phyloP scores from a whole-genome alignment of 371 early-diverging fungal species.

The Lichtheimia hyalospora region DNA sequence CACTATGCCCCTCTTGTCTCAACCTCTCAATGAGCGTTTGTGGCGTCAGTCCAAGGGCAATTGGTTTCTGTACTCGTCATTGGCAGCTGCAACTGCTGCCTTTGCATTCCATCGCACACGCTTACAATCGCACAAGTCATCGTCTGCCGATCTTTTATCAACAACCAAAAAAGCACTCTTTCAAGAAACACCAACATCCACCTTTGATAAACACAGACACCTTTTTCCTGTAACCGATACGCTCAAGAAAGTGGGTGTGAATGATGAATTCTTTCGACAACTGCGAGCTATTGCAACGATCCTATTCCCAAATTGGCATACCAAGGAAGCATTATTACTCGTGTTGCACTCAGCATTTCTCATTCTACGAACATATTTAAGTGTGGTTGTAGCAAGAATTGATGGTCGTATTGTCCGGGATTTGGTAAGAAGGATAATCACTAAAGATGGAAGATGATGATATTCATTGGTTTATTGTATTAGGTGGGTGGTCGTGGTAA shows the following conservation, averaged over 20 bases:
- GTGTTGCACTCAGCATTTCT: constrained; percentile 85
- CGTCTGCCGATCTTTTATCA: neutral
- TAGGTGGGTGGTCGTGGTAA: constrained; percentile 43
- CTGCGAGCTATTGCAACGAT: constrained; percentile 69
- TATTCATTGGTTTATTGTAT: neutral
- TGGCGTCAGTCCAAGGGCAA: constrained; percentile 12
- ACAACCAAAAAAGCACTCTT: constrained; percentile 9
- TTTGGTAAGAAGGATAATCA: constrained; percentile 58
- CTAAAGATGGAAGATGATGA: neutral
- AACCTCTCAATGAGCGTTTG: constrained; percentile 8
- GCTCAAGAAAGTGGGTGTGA: constrained; percentile 57
- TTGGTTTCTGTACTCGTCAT: constrained; percentile 11
- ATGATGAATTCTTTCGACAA: constrained; percentile 70
- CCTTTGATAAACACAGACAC: constrained; percentile 20
- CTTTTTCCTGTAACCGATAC: constrained; percentile 35
- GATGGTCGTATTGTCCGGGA: constrained; percentile 94
- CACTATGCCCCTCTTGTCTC: constrained; percentile 12
- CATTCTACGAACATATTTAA: constrained; percentile 87
- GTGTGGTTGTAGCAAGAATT: constrained; percentile 89
- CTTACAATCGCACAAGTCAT: neutral
- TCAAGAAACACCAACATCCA: constrained; percentile 13
- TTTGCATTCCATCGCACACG: constrained; percentile 12
- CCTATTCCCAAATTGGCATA: constrained; percentile 67
- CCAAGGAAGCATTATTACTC: constrained; percentile 81
- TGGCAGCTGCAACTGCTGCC: constrained; percentile 10